These are phyloP conservation scores for Brassica rapa DNA, from an alignment of 345 rosid genomes.

Conservation along the genomic window DNA sequence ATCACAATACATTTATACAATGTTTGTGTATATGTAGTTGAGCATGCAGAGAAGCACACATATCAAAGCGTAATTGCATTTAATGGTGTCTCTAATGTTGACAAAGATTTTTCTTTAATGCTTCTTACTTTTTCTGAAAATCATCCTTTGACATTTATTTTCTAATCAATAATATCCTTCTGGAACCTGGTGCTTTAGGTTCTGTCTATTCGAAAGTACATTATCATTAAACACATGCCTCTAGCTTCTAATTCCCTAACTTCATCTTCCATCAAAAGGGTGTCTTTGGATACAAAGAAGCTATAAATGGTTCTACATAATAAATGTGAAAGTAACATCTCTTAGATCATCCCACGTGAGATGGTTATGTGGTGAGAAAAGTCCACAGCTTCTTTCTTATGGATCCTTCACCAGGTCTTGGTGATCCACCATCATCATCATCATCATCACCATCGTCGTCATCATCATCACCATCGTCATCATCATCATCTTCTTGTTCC, in stretches of 20 bases:
- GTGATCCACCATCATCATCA: constrained; percentile 51
- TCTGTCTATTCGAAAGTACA: constrained; percentile 33
- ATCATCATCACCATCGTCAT: constrained; percentile 39
- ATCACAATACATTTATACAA: constrained; percentile 6
- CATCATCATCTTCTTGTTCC: constrained; percentile 44
- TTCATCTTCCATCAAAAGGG: constrained; percentile 25
- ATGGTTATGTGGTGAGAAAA: constrained; percentile 58
- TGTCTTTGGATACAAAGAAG: constrained; percentile 28
- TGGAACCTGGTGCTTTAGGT: constrained; percentile 22
- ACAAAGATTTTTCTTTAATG: constrained; percentile 28
- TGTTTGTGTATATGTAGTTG: not conserved
- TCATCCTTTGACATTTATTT: constrained; percentile 36
- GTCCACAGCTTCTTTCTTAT: constrained; percentile 82
- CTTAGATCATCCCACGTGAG: constrained; percentile 40
- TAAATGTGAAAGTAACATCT: constrained; percentile 42
- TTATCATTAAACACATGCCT: constrained; percentile 29
- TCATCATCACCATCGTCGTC: constrained; percentile 44
- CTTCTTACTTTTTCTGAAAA: constrained; percentile 23
- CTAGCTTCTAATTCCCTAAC: constrained; percentile 33
- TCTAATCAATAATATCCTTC: constrained; percentile 36
- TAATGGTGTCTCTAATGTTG: constrained; percentile 16
- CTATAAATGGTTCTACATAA: constrained; percentile 28
- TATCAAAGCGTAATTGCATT: constrained; percentile 32
- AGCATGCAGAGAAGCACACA: constrained; percentile 42
- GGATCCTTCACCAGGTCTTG: constrained; percentile 62